Evolutionary conservation across 495 filamentous ascomycete species (phyloP).

Genomic region (Halenospora varia): DNA sequence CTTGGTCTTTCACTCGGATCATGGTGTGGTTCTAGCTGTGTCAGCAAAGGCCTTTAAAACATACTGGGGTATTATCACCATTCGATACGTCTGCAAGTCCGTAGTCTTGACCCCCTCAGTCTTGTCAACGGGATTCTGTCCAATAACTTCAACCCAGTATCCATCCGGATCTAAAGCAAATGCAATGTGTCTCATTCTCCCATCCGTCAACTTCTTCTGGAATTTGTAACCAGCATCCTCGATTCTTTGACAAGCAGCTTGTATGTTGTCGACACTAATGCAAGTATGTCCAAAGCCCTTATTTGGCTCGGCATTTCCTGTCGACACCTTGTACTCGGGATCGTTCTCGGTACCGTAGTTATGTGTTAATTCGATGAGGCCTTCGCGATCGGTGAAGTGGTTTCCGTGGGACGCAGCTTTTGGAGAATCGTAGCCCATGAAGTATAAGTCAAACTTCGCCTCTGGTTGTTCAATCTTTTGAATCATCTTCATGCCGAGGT

Average conservation of each 20-base stretch:
- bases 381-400: constrained; percentile 78
- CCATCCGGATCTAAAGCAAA: constrained; percentile 92
- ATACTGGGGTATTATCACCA: constrained; percentile 38
- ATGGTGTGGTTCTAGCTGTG: constrained; percentile 73
- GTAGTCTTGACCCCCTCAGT: constrained; percentile 25
- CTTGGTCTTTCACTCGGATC: constrained; percentile 88
- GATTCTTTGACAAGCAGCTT: constrained; percentile 81
- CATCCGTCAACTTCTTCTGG: constrained; percentile 90
- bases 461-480: constrained; percentile 68
- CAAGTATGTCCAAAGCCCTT: constrained; percentile 89
- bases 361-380: constrained; percentile 90
- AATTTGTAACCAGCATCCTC: constrained; percentile 88
- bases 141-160: constrained; percentile 60
- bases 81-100: constrained; percentile 24
- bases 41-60: constrained; percentile 23
- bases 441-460: constrained; percentile 87
- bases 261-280: constrained; percentile 84
- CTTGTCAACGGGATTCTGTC: constrained; percentile 26
- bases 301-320: constrained; percentile 84
- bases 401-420: constrained; percentile 54
- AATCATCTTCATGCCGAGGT: constrained; percentile 84
- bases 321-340: constrained; percentile 73
- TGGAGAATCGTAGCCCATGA: constrained; percentile 70
- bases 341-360: constrained; percentile 95
- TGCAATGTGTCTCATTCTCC: constrained; percentile 82